phyloP scores from a whole-genome alignment of 139 green algal species.

The Chlorella vulgaris region DNA sequence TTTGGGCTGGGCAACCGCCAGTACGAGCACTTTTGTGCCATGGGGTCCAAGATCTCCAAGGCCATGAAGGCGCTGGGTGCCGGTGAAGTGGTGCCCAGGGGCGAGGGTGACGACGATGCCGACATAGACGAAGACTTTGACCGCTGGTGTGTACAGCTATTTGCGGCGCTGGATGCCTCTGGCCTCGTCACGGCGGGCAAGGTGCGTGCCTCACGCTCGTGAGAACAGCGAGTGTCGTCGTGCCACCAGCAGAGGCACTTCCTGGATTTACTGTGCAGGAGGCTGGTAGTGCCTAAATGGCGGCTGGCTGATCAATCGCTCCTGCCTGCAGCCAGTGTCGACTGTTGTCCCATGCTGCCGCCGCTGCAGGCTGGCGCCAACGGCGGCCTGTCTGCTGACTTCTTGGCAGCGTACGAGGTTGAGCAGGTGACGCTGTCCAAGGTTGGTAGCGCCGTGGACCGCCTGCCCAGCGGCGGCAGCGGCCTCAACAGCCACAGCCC shows the following conservation, averaged over 20 bases:
- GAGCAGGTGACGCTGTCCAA: conserved; percentile 46
- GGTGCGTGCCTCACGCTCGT: neutral
- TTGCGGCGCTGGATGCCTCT: conserved; percentile 60
- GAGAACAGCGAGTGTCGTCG: too few species aligned
- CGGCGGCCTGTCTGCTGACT: conserved; percentile 3
- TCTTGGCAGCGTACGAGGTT: conserved; percentile 55
- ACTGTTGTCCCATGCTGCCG: neutral
- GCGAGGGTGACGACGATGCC: conserved; percentile 93
- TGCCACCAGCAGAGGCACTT: too few species aligned
- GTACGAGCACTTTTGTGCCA: conserved; percentile 97
- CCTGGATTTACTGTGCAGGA: too few species aligned
- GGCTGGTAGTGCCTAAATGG: too few species aligned
- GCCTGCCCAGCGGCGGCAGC: conserved; percentile 18
- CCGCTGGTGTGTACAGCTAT: conserved; percentile 77
- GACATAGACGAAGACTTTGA: conserved; percentile 96
- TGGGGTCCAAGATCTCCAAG: conserved; percentile 82
- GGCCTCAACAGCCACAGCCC: conserved; percentile 35
- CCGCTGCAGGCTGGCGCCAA: neutral
- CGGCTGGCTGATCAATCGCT: too few species aligned
- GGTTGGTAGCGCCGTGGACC: conserved; percentile 20
- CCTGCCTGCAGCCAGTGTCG: too few species aligned
- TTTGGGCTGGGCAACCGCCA: conserved; percentile 98
- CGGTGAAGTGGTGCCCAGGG: conserved; percentile 61
- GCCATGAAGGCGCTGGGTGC: conserved; percentile 73
- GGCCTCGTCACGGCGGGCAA: conserved; percentile 30